Conservation (phyloP, 805 yeast species). For the Monosporozyma siamensis region DNA sequence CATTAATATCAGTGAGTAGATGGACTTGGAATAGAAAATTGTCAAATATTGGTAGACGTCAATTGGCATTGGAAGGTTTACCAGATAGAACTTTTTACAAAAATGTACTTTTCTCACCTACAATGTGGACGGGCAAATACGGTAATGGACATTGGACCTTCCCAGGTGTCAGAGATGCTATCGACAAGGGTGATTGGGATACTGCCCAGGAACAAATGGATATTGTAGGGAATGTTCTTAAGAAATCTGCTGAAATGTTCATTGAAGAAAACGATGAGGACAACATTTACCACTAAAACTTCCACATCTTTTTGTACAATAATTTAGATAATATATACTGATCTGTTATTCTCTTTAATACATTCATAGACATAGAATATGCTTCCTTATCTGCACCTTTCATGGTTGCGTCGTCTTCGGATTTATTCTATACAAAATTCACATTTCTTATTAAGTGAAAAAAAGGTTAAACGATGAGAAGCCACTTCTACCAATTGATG, state of each 20-base stretch:
- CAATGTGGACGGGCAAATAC: conserved; percentile 40
- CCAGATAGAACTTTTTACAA: conserved; percentile 53
- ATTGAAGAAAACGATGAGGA: conserved; percentile 22
- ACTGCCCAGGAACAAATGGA: conserved; percentile 48
- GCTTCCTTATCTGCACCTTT: too few relatives aligned
- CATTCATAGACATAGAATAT: conserved; percentile 1
- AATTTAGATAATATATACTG: too few relatives aligned
- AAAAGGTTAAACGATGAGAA: too few relatives aligned
- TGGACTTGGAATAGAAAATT: conserved; percentile 75
- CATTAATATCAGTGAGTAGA: conserved; percentile 59
- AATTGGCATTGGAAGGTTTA: conserved; percentile 38
- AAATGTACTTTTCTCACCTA: conserved; percentile 63
- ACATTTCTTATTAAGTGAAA: not conserved
- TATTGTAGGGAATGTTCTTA: conserved; percentile 32
- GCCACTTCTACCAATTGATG: too few relatives aligned
- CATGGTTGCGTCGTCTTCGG: too few relatives aligned
- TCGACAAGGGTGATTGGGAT: conserved; percentile 40
- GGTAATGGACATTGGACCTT: conserved; percentile 41
- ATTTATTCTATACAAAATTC: too few relatives aligned
- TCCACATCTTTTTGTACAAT: too few relatives aligned
- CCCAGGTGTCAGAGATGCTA: conserved; percentile 67
- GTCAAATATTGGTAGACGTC: conserved; percentile 43
- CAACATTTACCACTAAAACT: not conserved
- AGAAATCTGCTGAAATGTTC: conserved; percentile 25
- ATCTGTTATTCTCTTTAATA: not conserved